Percentiles rank a stretch among this genome's conserved stretches.
phyloP scores from a whole-genome alignment of 345 rosid species.

The Angophora floribunda region DNA sequence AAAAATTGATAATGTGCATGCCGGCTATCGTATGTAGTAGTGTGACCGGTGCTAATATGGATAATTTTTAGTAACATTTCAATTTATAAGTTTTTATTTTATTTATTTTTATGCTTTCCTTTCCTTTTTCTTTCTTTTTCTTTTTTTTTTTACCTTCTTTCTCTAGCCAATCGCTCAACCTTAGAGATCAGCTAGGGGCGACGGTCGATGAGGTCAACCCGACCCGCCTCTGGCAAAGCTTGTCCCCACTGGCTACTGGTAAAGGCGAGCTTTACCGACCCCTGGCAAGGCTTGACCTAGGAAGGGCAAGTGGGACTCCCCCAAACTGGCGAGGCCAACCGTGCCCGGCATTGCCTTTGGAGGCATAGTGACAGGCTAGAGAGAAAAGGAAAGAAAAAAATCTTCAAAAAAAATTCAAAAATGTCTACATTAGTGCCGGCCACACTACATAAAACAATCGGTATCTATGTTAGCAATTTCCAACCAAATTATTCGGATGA shows the following conservation, averaged over 20 bases:
- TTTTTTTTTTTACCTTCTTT: no score
- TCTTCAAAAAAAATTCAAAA: no score
- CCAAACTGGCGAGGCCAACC: not conserved
- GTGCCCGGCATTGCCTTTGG: no score
- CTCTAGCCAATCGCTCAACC: rapidly evolving
- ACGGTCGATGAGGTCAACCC: rapidly evolving
- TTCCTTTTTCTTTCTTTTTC: rapidly evolving
- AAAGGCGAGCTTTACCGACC: not conserved
- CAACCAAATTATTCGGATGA: rapidly evolving
- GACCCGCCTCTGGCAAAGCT: not conserved
- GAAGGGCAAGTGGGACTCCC: not conserved
- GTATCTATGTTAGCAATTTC: rapidly evolving
- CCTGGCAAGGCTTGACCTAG: not conserved
- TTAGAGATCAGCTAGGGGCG: rapidly evolving
- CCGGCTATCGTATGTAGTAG: rapidly evolving
- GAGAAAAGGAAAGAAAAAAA: no score
- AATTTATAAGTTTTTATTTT: no score
- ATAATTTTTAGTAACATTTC: no score
- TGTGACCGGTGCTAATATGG: rapidly evolving
- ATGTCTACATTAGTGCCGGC: not conserved
- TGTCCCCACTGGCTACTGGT: rapidly evolving
- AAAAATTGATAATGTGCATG: rapidly evolving
- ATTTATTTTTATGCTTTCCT: no score
- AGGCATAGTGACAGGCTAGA: no score
- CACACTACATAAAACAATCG: rapidly evolving